These are phyloP conservation scores for Fraxinus paxiana DNA, from an alignment of 305 asterid species.

Conservation along the genomic window DNA sequence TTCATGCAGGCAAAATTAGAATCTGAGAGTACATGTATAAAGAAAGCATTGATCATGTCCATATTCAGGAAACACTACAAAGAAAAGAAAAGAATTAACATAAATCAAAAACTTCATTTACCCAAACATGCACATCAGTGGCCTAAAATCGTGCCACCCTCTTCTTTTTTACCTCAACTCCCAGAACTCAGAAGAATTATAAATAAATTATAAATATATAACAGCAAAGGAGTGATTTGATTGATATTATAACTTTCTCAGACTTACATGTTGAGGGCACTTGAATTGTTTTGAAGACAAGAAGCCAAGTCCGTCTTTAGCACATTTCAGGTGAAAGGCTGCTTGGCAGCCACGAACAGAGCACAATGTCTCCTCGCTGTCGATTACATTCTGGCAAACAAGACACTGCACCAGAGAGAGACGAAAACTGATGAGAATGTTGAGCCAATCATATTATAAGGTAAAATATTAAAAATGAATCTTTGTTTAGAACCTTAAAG, in stretches of 20 bases:
- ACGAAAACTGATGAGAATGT: slow-evolving; percentile 19
- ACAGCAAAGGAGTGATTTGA: not conserved
- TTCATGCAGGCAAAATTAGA: slow-evolving; percentile 5
- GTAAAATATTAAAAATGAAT: not conserved
- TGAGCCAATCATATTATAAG: not conserved
- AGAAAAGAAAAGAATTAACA: not conserved
- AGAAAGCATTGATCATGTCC: not conserved
- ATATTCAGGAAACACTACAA: slow-evolving; percentile 1
- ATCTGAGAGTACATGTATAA: not conserved
- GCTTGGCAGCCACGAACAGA: slow-evolving; percentile 59
- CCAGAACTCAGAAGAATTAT: not conserved
- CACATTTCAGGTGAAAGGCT: slow-evolving; percentile 67
- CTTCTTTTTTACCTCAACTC: not conserved
- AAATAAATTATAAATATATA: not conserved
- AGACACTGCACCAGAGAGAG: slow-evolving; percentile 60
- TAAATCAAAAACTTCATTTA: not conserved
- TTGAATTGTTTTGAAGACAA: slow-evolving; percentile 60
- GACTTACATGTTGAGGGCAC: slow-evolving; percentile 93
- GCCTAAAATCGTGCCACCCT: not conserved
- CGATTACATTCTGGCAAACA: slow-evolving; percentile 53
- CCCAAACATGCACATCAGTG: not conserved
- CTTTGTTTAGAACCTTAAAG: not conserved
- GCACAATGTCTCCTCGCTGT: slow-evolving; percentile 52
- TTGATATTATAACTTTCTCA: not conserved
- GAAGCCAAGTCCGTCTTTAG: slow-evolving; percentile 41